Conservation (phyloP, 2,329 filamentous ascomycete genomes). For the Aureobasidium sp. region DNA sequence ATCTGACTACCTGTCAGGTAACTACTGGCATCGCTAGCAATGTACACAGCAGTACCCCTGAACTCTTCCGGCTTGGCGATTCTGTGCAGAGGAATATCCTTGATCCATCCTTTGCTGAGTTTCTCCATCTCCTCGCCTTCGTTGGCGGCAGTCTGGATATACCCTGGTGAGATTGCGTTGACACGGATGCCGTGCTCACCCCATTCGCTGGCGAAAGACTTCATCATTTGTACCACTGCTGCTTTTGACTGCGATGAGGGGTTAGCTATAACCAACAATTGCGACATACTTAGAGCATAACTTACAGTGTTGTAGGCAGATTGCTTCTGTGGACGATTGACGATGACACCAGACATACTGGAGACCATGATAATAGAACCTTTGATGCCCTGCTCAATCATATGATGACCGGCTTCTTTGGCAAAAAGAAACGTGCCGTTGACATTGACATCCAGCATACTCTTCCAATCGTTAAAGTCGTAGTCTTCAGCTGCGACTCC, state of each 20-base stretch:
- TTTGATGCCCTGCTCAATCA: conserved; percentile 67
- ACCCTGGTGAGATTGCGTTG: conserved; percentile 27
- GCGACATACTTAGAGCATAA: conserved; percentile 53
- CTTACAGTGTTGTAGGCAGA: conserved; percentile 58
- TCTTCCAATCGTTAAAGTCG: conserved; percentile 52
- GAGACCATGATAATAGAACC: conserved; percentile 83
- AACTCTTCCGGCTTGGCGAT: conserved; percentile 35
- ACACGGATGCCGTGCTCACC: conserved; percentile 27
- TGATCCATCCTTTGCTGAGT: conserved; percentile 29
- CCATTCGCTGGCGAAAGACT: conserved; percentile 27
- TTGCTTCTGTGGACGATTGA: conserved; percentile 88
- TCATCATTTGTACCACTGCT: conserved; percentile 33
- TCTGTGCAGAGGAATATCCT: conserved; percentile 32
- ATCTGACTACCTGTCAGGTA: conserved; percentile 29
- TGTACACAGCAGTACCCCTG: conserved; percentile 30
- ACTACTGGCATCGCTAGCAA: conserved; percentile 28
- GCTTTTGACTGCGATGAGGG: conserved; percentile 22
- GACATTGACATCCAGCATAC: conserved; percentile 84
- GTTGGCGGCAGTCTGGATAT: conserved; percentile 29
- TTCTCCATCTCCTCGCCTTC: conserved; percentile 33
- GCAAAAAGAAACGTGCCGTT: conserved; percentile 85
- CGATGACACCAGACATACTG: conserved; percentile 82
- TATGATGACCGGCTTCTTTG: conserved; percentile 70
- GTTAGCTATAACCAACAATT: conserved; percentile 17
- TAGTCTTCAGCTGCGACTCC: conserved; percentile 32